Evolutionary conservation across 2,329 filamentous ascomycete species (phyloP).

Genomic region (Aspergillus ochraceoroseus): DNA sequence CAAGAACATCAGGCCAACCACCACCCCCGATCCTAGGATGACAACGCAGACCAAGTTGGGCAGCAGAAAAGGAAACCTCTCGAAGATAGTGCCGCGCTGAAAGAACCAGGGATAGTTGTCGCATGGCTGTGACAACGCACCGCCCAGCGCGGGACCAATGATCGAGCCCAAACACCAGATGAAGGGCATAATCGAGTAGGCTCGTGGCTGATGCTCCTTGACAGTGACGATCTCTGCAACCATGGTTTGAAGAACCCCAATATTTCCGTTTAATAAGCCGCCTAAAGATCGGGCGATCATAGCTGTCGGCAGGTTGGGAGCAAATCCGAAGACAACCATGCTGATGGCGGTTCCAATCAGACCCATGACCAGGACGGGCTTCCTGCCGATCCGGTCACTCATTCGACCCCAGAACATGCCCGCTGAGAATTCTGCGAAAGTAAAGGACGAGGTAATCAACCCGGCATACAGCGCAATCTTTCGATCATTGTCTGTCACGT

Average conservation of each 20-base stretch:
- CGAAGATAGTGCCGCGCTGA: constrained; percentile 68
- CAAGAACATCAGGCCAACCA: constrained; percentile 76
- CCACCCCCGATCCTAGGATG: constrained; percentile 70
- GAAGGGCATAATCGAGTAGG: constrained; percentile 96
- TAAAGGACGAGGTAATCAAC: constrained; percentile 94
- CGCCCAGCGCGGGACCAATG: constrained; percentile 84
- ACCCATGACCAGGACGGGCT: constrained; percentile 86
- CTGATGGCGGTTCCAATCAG: constrained; percentile 86
- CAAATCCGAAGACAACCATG: constrained; percentile 88
- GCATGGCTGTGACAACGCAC: constrained; percentile 80
- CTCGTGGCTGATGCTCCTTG: constrained; percentile 88
- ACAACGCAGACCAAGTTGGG: constrained; percentile 84
- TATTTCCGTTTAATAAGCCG: constrained; percentile 91
- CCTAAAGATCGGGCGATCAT: constrained; percentile 83
- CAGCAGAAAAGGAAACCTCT: constrained; percentile 80
- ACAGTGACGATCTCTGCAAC: constrained; percentile 89
- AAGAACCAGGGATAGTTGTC: constrained; percentile 74
- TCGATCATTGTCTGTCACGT: constrained; percentile 70
- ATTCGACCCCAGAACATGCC: constrained; percentile 89
- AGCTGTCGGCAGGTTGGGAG: constrained; percentile 73
- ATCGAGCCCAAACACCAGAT: constrained; percentile 98
- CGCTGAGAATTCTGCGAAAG: constrained; percentile 89
- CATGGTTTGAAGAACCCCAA: constrained; percentile 90
- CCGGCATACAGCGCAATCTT: constrained; percentile 89
- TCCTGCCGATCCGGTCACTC: constrained; percentile 86